Base-by-base conservation (phyloP, 164 flowering plant genomes). In the Vitis riparia region DNA sequence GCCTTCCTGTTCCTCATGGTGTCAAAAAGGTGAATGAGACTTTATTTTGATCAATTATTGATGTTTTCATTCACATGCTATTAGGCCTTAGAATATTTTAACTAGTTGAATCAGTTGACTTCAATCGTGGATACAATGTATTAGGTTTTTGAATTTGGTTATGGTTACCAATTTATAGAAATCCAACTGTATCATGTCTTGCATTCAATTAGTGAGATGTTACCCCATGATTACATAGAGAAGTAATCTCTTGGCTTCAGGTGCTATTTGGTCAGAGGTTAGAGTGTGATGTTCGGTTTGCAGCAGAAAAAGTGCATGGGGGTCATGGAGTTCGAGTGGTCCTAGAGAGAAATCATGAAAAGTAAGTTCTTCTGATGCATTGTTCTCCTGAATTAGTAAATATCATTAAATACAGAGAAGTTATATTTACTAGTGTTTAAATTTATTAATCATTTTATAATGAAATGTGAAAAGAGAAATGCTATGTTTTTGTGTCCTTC, bases 321-420 rank as follows among this genome's bases (percentile, higher is more conserved):
- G 84, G 81, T 59, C 62, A 23, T 71, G 77, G 69, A 68, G 81
- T 81, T 69, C 58, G 49, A 58, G 80, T 81, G 58, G 73, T 71
- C 48, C 48, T 78, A 52, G 78, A 78, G 64, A 63, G 58, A 13
- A 51, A 61, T 16, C 37, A 57, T 15, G 74, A 74, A 14, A 60
- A 49, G 83, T 77, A 75, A 72, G 80, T 60, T 62, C 55, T 17
- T 62, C 57, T 55, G 49, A 9, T 6, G 7, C 1, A 30, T 37
- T 58, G 47, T 11, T 17, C 11, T 57, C 8, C 12, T 55, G 16
- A 55, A 14, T 55, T n/a, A 23, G 29, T 14, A 5, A 53, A 53
- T 53, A 51, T 13, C 53, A 3, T 11, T 2, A 51, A 51, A 51
- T 13, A 13, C 14, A 53, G 56, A 13, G 56, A n/a, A 51, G 6